These are phyloP conservation scores for Verticillium nonalfalfae DNA, from an alignment of 2,329 filamentous ascomycete species.

Conservation along the genomic window DNA sequence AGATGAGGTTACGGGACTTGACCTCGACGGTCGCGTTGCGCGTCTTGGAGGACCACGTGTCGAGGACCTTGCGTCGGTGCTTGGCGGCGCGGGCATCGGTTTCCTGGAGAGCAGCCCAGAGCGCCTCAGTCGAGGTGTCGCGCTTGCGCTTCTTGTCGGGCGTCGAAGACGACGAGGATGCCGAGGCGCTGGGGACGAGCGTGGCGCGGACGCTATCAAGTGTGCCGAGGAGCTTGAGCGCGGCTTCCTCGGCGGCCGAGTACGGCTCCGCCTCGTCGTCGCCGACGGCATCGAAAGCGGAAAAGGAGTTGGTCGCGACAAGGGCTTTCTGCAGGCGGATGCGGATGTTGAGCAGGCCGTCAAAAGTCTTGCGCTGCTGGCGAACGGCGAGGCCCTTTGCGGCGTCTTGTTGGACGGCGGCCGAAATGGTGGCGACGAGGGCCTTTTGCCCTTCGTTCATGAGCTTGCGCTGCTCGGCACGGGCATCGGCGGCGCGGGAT, in stretches of 20 bases:
- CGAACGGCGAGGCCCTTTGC: constrained; percentile 84
- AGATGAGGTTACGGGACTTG: constrained; percentile 49
- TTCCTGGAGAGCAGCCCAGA: constrained; percentile 67
- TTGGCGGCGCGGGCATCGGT: constrained; percentile 54
- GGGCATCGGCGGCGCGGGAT: constrained; percentile 22
- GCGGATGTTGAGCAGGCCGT: constrained; percentile 79
- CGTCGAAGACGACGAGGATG: constrained; percentile 21
- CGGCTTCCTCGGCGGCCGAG: constrained; percentile 77
- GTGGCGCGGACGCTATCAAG: constrained; percentile 64
- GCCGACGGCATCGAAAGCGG: constrained; percentile 35
- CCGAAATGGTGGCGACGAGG: constrained; percentile 52
- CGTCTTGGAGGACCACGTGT: constrained; percentile 82
- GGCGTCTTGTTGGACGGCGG: constrained; percentile 69
- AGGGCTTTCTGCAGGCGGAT: constrained; percentile 92
- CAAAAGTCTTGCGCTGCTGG: constrained; percentile 77
- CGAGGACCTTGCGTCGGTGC: constrained; percentile 65
- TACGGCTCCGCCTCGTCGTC: constrained; percentile 46
- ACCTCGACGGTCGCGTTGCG: constrained; percentile 52
- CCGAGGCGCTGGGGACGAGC: constrained; percentile 36
- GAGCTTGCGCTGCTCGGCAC: constrained; percentile 58
- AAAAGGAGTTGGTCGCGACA: constrained; percentile 71
- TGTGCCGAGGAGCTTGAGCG: constrained; percentile 77
- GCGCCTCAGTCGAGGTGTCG: constrained; percentile 49
- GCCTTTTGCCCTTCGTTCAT: constrained; percentile 63
- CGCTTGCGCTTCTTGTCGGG: constrained; percentile 58